Evolutionary conservation across 495 filamentous ascomycete genomes (phyloP), one percentile per base, ranked within the genome.

Genomic region (Podospora sp.): DNA sequence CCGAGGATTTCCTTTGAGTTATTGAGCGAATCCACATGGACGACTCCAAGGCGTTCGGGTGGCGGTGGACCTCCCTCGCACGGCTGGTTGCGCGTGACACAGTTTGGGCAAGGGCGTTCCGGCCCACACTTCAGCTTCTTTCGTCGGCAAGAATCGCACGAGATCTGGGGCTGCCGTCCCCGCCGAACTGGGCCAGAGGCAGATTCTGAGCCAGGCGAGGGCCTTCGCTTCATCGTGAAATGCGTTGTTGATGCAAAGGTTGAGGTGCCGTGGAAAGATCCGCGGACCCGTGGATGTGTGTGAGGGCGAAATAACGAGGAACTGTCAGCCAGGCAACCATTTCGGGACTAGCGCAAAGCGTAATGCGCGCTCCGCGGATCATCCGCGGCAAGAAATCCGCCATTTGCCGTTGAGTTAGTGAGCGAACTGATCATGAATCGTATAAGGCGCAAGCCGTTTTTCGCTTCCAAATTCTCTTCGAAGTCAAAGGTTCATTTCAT

Each of bases 51-150:
- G n/a, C n/a, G n/a, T n/a, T n/a, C 53, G 24, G 20, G 11, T 2
- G 2, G 40, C 16, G 65, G 24, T 18, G 51, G 21, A n/a, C 62
- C 67, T 12, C 67, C 65, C 16, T 68, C 49, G n/a, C 72, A 73
- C 9, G 62, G 29, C 25, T 65, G 25, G 1, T 60, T 50, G 0
- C 73, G 73, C 0, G 67, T 26, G 8, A 58, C 61, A 35, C 73
- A 75, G 18, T 62, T 70, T 1, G 35, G 71, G 64, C 82, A 85
- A 6, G 81, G 82, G 40, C 69, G 59, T 20, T 68, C 67, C 21
- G 78, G 76, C 67, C 83, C 82, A 68, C 81, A 85, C 60, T 79
- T 79, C 27, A 83, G 72, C 68, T 85, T 85, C 53, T 77, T 77
- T 7, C 62, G 72, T 9, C 81, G 78, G 63, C 82, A 83, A 62